Percentiles rank a stretch among this genome's conserved stretches.
These are phyloP conservation scores for Micractinium sp. DNA, from an alignment of 139 green algal genomes.

Conservation along the genomic window DNA sequence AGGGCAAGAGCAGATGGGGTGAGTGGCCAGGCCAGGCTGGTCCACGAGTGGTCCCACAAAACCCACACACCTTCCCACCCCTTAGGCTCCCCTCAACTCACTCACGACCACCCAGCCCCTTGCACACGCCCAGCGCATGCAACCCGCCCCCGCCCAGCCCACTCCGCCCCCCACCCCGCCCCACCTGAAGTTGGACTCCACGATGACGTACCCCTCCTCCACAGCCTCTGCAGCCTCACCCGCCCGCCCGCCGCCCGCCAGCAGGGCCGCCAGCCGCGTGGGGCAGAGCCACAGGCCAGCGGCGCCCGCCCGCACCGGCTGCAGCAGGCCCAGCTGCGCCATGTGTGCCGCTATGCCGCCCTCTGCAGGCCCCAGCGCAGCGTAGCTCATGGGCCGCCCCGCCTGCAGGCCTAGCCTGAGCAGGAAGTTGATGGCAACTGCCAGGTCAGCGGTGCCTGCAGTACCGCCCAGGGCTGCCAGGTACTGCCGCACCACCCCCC, in stretches of 20 bases:
- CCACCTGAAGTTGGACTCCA: slow-evolving; percentile 89
- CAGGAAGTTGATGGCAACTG: slow-evolving; percentile 67
- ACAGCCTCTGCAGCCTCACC: not conserved
- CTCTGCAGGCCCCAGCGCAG: slow-evolving; percentile 45
- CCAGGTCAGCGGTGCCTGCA: slow-evolving; percentile 12
- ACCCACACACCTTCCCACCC: too few species aligned
- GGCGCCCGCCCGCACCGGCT: slow-evolving; percentile 51
- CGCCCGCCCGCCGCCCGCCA: slow-evolving; percentile 33
- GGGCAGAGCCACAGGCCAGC: slow-evolving; percentile 51
- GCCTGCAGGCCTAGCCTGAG: slow-evolving; percentile 87
- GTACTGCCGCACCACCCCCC: slow-evolving; percentile 84
- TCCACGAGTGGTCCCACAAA: too few species aligned
- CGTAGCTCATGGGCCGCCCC: slow-evolving; percentile 54
- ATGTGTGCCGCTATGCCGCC: slow-evolving; percentile 74
- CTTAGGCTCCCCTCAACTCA: too few species aligned
- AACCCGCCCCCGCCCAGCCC: too few species aligned
- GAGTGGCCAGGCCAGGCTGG: too few species aligned
- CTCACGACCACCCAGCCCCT: too few species aligned
- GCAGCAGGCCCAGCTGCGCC: slow-evolving; percentile 81
- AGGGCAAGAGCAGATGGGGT: not conserved
- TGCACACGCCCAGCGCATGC: too few species aligned
- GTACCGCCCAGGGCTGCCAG: slow-evolving; percentile 56
- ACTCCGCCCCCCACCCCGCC: too few species aligned
- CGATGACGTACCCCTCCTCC: slow-evolving; percentile 75
- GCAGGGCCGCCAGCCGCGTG: slow-evolving; percentile 68